Evolutionary conservation across 148 eudicot genomes (phyloP).

Genomic region (Salicornia ramosissima): DNA sequence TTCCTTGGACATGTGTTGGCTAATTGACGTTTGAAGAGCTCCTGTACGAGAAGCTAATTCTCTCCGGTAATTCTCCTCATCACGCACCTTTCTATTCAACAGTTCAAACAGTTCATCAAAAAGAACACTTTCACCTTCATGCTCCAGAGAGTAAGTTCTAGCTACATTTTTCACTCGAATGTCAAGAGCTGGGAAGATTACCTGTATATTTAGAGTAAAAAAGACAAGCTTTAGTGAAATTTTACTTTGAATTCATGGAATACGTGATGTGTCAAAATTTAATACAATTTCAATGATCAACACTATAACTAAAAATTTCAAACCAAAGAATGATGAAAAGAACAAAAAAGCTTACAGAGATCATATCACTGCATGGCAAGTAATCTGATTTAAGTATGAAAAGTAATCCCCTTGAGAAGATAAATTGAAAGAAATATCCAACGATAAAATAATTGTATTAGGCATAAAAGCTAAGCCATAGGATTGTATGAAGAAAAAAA

Average conservation of each 20-base stretch:
- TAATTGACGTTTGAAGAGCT: constrained; percentile 87
- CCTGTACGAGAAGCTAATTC: constrained; percentile 93
- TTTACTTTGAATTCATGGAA: neutral
- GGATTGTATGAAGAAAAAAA: too few species aligned
- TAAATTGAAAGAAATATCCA: too few species aligned
- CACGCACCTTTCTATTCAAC: constrained; percentile 47
- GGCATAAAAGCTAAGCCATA: too few species aligned
- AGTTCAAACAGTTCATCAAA: constrained; percentile 83
- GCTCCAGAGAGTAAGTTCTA: constrained; percentile 90
- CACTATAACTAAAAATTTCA: too few species aligned
- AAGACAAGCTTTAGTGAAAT: constrained; percentile 1
- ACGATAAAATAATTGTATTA: too few species aligned
- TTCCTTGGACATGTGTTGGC: constrained; percentile 98
- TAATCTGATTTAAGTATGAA: too few species aligned
- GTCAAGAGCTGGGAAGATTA: constrained; percentile 96
- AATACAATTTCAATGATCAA: too few species aligned
- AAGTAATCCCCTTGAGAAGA: too few species aligned
- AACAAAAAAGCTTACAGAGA: too few species aligned
- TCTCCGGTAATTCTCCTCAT: constrained; percentile 73
- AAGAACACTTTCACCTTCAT: constrained; percentile 90
- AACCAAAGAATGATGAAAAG: too few species aligned
- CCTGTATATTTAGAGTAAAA: constrained; percentile 40
- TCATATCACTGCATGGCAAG: too few species aligned
- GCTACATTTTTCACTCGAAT: constrained; percentile 98
- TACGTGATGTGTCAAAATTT: neutral